Base-by-base conservation (phyloP, 208 protist genomes). In the Leishmania arabica region DNA sequence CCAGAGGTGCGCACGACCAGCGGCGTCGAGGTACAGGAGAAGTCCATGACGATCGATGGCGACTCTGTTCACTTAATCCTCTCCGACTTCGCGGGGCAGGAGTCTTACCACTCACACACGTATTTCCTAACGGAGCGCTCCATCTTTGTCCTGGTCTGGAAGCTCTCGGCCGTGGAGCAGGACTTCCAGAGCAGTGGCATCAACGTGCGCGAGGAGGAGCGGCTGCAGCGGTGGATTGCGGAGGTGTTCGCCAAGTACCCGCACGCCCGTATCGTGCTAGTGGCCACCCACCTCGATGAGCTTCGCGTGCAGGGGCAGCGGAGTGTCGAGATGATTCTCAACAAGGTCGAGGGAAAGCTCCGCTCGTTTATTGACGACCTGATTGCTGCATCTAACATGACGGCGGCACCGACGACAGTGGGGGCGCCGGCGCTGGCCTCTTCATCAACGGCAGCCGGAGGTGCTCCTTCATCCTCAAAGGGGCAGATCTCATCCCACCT, bases 141-240 rank as follows among this genome's bases (percentile, higher is more conserved):
- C 74, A 90, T 98, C 70, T 97, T 97, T 87, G 83, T 87, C 42
- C 86, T 98, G 37, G 94, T 98, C 58, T 98, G 95, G 94, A 97
- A 97, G 81, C 89, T 98, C 34, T 98, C 92, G 24, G 90, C 89
- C 51, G 86, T 97, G 53, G 93, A 97, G 84, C 92, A 96, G 83
- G 92, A 95, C 81, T 95, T 92, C 84, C 88, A 92, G 69, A 92
- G 86, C 82, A 91, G 82, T 70, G 92, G 93, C 75, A 97, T 97
- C 83, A 95, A 89, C 82, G 83, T 66, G 15, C 81, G 86, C 9
- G 93, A 98, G 86, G 93, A 98, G 84, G 83, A 95, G 80, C 91
- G 92, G 8, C 86, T 98, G 83, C 91, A 95, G 70, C 91, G 88
- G 74, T 97, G 92, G 92, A 91, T 95, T 66, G 87, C 89, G n/a